Percentiles rank a stretch among this genome's conserved stretches.
phyloP scores from a whole-genome alignment of 345 rosid genomes.

The Odontarrhena argentea region DNA sequence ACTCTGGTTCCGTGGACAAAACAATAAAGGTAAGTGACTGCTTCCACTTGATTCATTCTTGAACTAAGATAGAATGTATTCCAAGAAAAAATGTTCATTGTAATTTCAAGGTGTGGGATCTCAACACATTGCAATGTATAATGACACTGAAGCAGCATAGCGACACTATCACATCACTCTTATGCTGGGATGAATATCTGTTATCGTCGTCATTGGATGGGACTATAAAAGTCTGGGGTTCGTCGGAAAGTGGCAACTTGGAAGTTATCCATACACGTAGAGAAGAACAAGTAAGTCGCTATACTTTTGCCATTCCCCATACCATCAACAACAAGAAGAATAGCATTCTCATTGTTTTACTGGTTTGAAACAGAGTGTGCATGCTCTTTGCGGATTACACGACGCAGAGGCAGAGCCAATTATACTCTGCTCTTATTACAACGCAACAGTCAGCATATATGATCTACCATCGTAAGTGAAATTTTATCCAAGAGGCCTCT shows the following conservation, averaged over 20 bases:
- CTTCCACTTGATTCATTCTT: background rate
- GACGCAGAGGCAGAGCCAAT: slow-evolving; percentile 53
- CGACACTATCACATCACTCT: slow-evolving; percentile 55
- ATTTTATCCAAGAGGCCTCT: background rate
- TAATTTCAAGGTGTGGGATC: slow-evolving; percentile 58
- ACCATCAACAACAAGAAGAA: background rate
- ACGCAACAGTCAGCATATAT: slow-evolving; percentile 43
- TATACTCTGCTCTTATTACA: slow-evolving; percentile 47
- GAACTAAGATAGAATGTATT: background rate
- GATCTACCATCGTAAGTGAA: slow-evolving; percentile 56
- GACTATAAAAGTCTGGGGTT: slow-evolving; percentile 54
- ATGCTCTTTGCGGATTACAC: slow-evolving; percentile 44
- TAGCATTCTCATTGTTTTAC: background rate
- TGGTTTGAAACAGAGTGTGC: slow-evolving; percentile 43
- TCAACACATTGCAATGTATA: slow-evolving; percentile 43
- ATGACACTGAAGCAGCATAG: slow-evolving; percentile 50
- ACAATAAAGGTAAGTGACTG: slow-evolving; percentile 47
- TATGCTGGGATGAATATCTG: slow-evolving; percentile 60
- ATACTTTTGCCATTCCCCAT: background rate
- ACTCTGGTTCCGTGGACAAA: slow-evolving; percentile 49
- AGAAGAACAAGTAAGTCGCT: slow-evolving; percentile 44
- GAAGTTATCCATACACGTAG: slow-evolving; percentile 41
- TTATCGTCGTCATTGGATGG: slow-evolving; percentile 58
- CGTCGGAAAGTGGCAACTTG: slow-evolving; percentile 30
- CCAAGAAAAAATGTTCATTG: background rate